Evolutionary conservation across 2,329 filamentous ascomycete genomes (phyloP).

Genomic region (Paraphaeosphaeria minitans): DNA sequence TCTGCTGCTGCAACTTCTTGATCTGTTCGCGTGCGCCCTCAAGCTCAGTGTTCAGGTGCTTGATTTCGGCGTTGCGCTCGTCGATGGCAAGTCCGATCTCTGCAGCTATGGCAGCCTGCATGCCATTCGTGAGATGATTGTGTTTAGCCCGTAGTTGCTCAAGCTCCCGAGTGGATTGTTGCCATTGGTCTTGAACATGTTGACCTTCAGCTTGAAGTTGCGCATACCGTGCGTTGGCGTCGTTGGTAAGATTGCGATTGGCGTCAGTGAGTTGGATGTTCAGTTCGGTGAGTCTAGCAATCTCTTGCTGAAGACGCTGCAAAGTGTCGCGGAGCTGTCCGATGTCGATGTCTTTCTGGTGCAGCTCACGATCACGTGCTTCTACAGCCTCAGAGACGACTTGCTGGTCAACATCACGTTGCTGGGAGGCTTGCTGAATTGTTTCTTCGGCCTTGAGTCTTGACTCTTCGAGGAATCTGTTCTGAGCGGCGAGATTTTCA

Average conservation of each 20-base stretch:
- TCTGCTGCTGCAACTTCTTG: slow-evolving; percentile 63
- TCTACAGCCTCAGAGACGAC: slow-evolving; percentile 60
- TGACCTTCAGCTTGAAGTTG: slow-evolving; percentile 70
- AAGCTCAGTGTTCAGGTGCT: slow-evolving; percentile 76
- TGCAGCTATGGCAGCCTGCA: slow-evolving; percentile 65
- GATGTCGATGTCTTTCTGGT: slow-evolving; percentile 86
- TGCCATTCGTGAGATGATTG: slow-evolving; percentile 63
- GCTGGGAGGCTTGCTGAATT: slow-evolving; percentile 60
- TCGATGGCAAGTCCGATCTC: slow-evolving; percentile 70
- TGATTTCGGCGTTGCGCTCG: slow-evolving; percentile 84
- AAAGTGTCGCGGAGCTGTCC: slow-evolving; percentile 79
- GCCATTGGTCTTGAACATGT: slow-evolving; percentile 57
- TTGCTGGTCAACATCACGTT: slow-evolving; percentile 59
- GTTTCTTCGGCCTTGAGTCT: slow-evolving; percentile 71
- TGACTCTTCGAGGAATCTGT: slow-evolving; percentile 76
- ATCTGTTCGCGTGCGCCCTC: slow-evolving; percentile 70
- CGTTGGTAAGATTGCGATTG: slow-evolving; percentile 75
- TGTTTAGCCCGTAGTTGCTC: slow-evolving; percentile 70
- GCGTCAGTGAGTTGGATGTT: slow-evolving; percentile 80
- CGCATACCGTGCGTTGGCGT: slow-evolving; percentile 74
- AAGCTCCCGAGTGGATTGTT: slow-evolving; percentile 70
- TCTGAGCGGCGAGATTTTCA: slow-evolving; percentile 84
- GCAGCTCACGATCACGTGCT: slow-evolving; percentile 70
- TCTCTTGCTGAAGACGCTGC: slow-evolving; percentile 80
- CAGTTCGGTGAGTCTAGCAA: slow-evolving; percentile 77